Evolutionary conservation across 75 land plant genomes (phyloP), one percentile per base, ranked within the genome.

Genomic region (Picea glauca): DNA sequence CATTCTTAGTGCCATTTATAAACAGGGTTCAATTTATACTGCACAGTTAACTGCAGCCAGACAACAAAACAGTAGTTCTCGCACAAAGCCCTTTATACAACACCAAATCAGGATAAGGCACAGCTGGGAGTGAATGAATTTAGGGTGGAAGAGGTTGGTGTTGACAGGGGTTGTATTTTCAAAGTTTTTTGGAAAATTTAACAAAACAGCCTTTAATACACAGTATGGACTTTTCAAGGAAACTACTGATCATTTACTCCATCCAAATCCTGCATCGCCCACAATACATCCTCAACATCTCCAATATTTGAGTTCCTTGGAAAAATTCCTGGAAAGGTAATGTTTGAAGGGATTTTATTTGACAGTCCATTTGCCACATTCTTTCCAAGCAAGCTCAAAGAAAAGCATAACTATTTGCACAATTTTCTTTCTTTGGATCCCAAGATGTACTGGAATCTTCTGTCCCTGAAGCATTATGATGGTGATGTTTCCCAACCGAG

Each of bases 201-300:
- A 89, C 92, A 85, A 87, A 68, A 88, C 90, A 50, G 93, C 91
- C 50, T 96, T 96, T 89, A 92, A 93, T 84, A 87, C 90, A 59
- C 96, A 96, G 79, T 96, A 93, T 89, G 98, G 96, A 13, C 83
- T 96, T 58, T 96, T 96, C 81, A 81, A 95, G 98, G 98, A 95
- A 86, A 95, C 98, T 31, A 50, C 95, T 58, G 26, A 93, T 88
- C 93, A 95, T 79, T 84, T 93, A 23, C 86, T 95, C 26, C 92
- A 95, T 63, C 98, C 98, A 58, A 95, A 93, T 78, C 98, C 98
- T 74, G 98, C 26, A 26, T 26, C 26, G 26, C 26, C 26, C 26
- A 26, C 26, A 26, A 26, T 26, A 26, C 26, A 26, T 26, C 0
- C 26, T 26, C 93, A 93, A 30, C 98, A 95, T 79, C 91, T 95